Evolutionary conservation across 2,329 filamentous ascomycete species (phyloP), one percentile per base, ranked within the genome.

Genomic region (Neoascochyta sp.): DNA sequence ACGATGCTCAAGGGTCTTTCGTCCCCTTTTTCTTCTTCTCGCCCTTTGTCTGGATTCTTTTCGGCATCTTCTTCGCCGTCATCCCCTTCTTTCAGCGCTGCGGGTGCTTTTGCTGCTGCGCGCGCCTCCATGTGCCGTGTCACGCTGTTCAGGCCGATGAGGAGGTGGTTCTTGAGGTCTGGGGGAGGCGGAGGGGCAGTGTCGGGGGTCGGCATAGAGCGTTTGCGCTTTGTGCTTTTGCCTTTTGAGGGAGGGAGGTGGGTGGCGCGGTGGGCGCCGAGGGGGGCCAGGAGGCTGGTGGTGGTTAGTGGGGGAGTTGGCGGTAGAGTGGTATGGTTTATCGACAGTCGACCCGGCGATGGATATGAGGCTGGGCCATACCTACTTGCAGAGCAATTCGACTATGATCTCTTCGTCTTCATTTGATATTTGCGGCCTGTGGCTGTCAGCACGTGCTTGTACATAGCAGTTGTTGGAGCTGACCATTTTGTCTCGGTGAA

Each of bases 381-480:
- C 66, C 47, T 70, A 84, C 81, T 68, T 74, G 73, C 76, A 83
- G 4, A 85, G 67, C 27, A 86, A 66, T 41, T 84, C 79, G 7
- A 85, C 54, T 20, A 85, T 80, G 4, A 71, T 68, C 29, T 80
- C 73, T 57, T 84, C 79, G 29, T 83, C 69, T 27, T 76, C 65
- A 11, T 63, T 52, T 2, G 68, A 66, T 23, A 83, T 69, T 22
- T 70, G 59, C 6, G 82, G 82, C 80, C 82, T 86, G 27, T 5
- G 3, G 20, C 16, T 13, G 26, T 51, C 19, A 52, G 32, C 24
- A 36, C 27, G 17, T 27, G 24, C 20, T 4, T 10, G 22, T 20
- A 9, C 7, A 10, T 22, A 20, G 7, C 17, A 15, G 16, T 9
- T 26, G 15, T 18, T 22, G 5, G n/a, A 7, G 36, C 65, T 22